Percentiles rank a stretch among this genome's conserved stretches.
phyloP scores from a whole-genome alignment of 2,329 filamentous ascomycete genomes.

The Scytalidium sp. region DNA sequence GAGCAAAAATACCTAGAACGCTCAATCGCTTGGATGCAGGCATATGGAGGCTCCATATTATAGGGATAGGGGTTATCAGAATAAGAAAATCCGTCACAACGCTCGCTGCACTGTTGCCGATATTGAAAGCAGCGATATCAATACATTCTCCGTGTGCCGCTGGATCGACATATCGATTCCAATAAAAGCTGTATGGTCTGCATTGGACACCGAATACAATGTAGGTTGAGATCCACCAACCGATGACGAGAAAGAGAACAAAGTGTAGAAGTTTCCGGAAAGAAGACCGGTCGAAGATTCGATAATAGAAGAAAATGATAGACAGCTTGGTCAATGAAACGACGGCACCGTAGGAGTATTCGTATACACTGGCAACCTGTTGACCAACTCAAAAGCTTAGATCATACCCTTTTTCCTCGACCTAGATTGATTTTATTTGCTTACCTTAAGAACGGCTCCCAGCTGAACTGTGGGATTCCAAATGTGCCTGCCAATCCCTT shows the following conservation, averaged over 20 bases:
- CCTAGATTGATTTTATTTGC: background rate
- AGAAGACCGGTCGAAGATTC: slow-evolving; percentile 5
- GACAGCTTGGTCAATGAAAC: slow-evolving; percentile 8
- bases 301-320: slow-evolving; percentile 6
- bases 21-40: background rate
- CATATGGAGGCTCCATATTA: slow-evolving; percentile 7
- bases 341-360: slow-evolving; percentile 4
- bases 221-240: slow-evolving; percentile 4
- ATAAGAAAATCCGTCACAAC: slow-evolving; percentile 10
- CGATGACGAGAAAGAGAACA: slow-evolving; percentile 5
- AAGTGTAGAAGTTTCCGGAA: slow-evolving; percentile 1
- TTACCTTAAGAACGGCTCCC: background rate
- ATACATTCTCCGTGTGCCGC: slow-evolving; percentile 2
- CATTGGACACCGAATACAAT: slow-evolving; percentile 7
- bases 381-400: background rate
- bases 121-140: background rate
- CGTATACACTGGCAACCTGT: slow-evolving; percentile 1
- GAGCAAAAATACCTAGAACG: slow-evolving; percentile 8
- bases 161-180: background rate
- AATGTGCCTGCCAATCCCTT: background rate
- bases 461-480: background rate
- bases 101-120: slow-evolving; percentile 6
- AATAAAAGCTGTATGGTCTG: slow-evolving; percentile 1
- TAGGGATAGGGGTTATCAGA: slow-evolving; percentile 4
- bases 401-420: background rate